Conservation (phyloP, 805 yeast genomes). For the Saccharomycopsis fermentans region DNA sequence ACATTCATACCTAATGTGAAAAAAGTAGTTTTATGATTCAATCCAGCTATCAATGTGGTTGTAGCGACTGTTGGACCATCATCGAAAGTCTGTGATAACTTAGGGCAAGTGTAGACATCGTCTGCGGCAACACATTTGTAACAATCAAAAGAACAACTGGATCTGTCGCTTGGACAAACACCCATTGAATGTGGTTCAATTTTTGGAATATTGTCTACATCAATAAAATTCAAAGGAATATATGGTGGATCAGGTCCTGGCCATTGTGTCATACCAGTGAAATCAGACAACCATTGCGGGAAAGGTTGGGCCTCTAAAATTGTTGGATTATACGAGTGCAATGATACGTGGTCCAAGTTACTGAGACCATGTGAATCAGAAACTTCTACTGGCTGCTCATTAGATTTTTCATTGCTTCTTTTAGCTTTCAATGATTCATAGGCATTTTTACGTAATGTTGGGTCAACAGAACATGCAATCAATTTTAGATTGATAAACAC, state of each 20-base stretch:
- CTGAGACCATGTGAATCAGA: neutral
- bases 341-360: neutral
- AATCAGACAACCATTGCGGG: slow-evolving; percentile 69
- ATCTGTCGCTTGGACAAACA: slow-evolving; percentile 42
- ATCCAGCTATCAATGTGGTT: slow-evolving; percentile 40
- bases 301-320: slow-evolving; percentile 35
- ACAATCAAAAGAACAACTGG: slow-evolving; percentile 79
- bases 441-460: slow-evolving; percentile 7
- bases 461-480: neutral
- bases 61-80: slow-evolving; percentile 88
- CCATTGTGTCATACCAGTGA: slow-evolving; percentile 72
- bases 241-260: slow-evolving; percentile 85
- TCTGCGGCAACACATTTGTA: slow-evolving; percentile 63
- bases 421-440: neutral
- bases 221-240: slow-evolving; percentile 65
- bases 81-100: slow-evolving; percentile 80
- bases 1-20: slow-evolving; percentile 80
- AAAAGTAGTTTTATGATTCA: slow-evolving; percentile 58
- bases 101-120: slow-evolving; percentile 68
- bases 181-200: slow-evolving; percentile 44
- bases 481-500: neutral
- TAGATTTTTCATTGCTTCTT: neutral
- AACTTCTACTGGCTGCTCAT: neutral
- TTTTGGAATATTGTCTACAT: slow-evolving; percentile 34
- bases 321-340: slow-evolving; percentile 19